Evolutionary conservation across 345 rosid genomes (phyloP), one percentile per base, ranked within the genome.

Genomic region (Barbarea vulgaris): DNA sequence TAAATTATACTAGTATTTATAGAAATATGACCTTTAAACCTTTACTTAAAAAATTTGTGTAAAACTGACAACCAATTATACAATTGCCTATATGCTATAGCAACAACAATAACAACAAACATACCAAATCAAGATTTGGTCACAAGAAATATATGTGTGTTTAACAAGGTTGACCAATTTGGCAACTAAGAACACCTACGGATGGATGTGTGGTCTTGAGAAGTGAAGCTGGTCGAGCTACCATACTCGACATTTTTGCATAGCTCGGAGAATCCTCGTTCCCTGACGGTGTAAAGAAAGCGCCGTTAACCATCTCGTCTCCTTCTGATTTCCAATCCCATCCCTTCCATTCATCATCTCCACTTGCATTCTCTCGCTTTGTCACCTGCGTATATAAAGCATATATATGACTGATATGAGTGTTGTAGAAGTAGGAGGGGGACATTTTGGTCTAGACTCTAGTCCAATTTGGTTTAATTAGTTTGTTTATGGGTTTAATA

Each of bases 311-410:
- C 89, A 85, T 77, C 48, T 80, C 41, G 47, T 89, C 93, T 50
- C 88, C 83, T 52, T 86, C 86, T 25, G 91, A 89, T 74, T 89
- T 88, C 91, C 93, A 90, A 63, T 85, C 83, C 89, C 96, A 90
- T 22, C 63, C 63, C 78, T 81, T 74, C 93, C 91, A 88, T 6
- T 85, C 85, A 3, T 73, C 34, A 18, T 52, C 65, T 48, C 77
- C 83, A 14, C 28, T 21, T 21, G 58, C 19, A 62, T 9, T 55
- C 69, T 86, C 89, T 39, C 82, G 84, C 73, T 84, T 89, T 19
- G 95, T 89, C 69, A 87, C 85, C 95, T 89, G 81, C 33, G 48
- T 12, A 22, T 17, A 14, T 25, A 42, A 2, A 42, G 21, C 31
- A 60, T 30, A n/a, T n/a, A n/a, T n/a, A n/a, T n/a, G n/a, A n/a